phyloP scores from a whole-genome alignment of 352 stramenopile genomes.

The Pythium vanterpoolii region DNA sequence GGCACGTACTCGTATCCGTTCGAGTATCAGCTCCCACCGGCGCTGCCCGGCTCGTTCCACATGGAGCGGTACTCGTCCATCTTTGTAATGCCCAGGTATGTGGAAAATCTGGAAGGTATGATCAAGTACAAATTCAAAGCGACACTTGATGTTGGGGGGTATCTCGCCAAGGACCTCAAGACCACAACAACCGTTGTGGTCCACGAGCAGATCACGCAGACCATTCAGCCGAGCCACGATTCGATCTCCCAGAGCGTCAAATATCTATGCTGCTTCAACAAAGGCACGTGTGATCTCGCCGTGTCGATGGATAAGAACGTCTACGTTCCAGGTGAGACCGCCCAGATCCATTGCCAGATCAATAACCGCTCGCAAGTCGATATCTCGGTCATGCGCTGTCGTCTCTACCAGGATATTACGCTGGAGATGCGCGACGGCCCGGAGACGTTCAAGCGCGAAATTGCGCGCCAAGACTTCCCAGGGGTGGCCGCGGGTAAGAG shows the following conservation, averaged over 20 bases:
- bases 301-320: slow-evolving; percentile 75
- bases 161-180: slow-evolving; percentile 64
- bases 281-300: slow-evolving; percentile 45
- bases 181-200: slow-evolving; percentile 51
- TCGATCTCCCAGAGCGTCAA: slow-evolving; percentile 50
- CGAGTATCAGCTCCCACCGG: slow-evolving; percentile 51
- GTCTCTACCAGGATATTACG: slow-evolving; percentile 53
- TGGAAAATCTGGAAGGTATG: slow-evolving; percentile 45
- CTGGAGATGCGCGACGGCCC: slow-evolving; percentile 30
- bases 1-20: slow-evolving; percentile 66
- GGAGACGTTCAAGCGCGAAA: slow-evolving; percentile 36
- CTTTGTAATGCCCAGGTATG: too few species aligned
- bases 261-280: slow-evolving; percentile 64
- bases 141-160: slow-evolving; percentile 56
- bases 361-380: slow-evolving; percentile 53
- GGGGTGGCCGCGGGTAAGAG: slow-evolving; percentile 35
- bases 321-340: slow-evolving; percentile 55
- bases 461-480: slow-evolving; percentile 42
- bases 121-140: slow-evolving; percentile 83
- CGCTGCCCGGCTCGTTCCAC: slow-evolving; percentile 52
- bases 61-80: slow-evolving; percentile 43
- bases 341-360: slow-evolving; percentile 59
- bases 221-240: slow-evolving; percentile 46
- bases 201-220: slow-evolving; percentile 47
- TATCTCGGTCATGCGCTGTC: slow-evolving; percentile 56